Conservation (phyloP, 73 alveolate genomes). For the Diophrys appendiculata region DNA sequence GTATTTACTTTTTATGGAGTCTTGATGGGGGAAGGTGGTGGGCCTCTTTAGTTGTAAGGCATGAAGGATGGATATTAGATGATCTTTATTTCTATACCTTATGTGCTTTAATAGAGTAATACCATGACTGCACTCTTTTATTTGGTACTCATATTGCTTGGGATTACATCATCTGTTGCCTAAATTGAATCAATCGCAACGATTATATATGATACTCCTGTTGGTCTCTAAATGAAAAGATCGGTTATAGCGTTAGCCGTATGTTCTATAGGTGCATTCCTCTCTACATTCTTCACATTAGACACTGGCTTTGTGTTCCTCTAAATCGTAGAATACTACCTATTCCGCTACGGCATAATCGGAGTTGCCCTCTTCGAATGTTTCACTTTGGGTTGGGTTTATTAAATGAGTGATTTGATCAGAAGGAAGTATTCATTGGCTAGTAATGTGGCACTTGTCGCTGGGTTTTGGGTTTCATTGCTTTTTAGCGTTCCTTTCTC, state of each 20-base stretch:
- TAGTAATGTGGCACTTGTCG: not conserved
- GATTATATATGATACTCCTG: conserved; percentile 12
- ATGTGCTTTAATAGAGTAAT: not conserved
- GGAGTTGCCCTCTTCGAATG: conserved; percentile 13
- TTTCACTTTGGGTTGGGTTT: conserved; percentile 19
- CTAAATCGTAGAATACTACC: conserved; percentile 26
- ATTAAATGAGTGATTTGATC: not conserved
- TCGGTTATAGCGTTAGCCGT: not conserved
- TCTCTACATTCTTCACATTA: conserved; percentile 9
- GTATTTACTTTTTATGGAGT: not conserved
- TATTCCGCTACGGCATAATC: conserved; percentile 7
- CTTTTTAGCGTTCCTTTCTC: not conserved
- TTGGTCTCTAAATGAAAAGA: conserved; percentile 5
- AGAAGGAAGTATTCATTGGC: not conserved
- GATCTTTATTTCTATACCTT: conserved; percentile 13
- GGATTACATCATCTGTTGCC: conserved; percentile 21
- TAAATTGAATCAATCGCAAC: conserved; percentile 26
- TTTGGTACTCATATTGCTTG: conserved; percentile 9
- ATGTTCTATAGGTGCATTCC: conserved; percentile 1
- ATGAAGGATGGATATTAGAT: too few relatives aligned
- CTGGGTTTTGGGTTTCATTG: not conserved
- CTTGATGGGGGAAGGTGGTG: not conserved
- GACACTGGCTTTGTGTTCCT: conserved; percentile 15
- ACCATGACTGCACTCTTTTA: not conserved
- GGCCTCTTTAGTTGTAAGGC: too few relatives aligned